Evolutionary conservation across 176 grass and related monocot genomes (phyloP), one percentile per base, ranked within the genome.

Genomic region (Zizania latifolia): DNA sequence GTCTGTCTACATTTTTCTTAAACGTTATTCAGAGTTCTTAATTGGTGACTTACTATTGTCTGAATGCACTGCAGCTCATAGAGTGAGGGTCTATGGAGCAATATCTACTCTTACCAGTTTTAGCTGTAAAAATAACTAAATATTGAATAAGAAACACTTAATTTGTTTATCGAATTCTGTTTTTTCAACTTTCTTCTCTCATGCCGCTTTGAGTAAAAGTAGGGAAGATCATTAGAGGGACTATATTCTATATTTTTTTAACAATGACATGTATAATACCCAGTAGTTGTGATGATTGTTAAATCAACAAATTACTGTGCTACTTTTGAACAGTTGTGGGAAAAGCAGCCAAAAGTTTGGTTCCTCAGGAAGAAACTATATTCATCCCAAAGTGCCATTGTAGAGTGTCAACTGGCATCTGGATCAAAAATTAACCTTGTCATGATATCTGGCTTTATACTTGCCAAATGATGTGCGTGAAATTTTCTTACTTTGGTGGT

Each of bases 11-110:
- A 6, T 23, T 74, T 36, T 44, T 34, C 11, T 23, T 8, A 8
- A 68, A 70, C 70, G 37, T 54, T 60, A 55, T 75, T 58, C 66
- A 79, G 59, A 39, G n/a, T 78, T 58, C 8, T 62, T n/a, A 63
- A 44, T 6, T 57, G 46, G 4, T 53, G 23, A 81, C n/a, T 81
- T 28, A 33, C 10, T 5, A 13, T 70, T 59, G 27, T 62, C 27
- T 55, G 32, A n/a, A 45, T 41, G 27, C 22, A 16, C 63, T 17
- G 23, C 14, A 53, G 17, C 23, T 29, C 29, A 63, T 55, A 23
- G 16, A 10, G 31, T 41, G 44, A 29, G 43, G 12, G 14, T 31
- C 5, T 68, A 76, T 69, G 11, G 23, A 70, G 19, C 59, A 65
- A 62, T 32, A 62, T 41, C 55, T 77, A 62, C 44, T 62, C 58